Evolutionary conservation across 2,329 filamentous ascomycete species (phyloP), one percentile per base, ranked within the genome.

Genomic region (Exophiala alcalophila): DNA sequence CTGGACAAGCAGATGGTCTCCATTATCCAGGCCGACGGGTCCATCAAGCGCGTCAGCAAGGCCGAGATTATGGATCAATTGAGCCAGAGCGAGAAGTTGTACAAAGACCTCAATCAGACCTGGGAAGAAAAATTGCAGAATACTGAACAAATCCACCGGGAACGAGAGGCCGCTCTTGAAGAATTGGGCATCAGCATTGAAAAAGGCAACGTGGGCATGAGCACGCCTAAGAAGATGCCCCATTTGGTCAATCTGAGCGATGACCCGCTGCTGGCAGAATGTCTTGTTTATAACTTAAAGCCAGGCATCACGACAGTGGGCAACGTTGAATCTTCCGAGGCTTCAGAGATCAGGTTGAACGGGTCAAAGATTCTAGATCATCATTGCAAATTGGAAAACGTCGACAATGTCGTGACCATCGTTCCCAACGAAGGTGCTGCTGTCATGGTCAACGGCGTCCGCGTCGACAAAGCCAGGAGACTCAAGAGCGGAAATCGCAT

Each of bases 151-250:
- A 97, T 98, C 41, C 92, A 98, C 71, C 96, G 95, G 63, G 92
- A 98, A 66, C 82, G 92, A 55, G 92, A 98, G 66, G 81, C 89
- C 33, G 92, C 92, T 7, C 72, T 98, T 31, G 92, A 98, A 69
- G 92, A 98, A 64, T 77, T 98, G 29, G 92, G 92, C 53, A 97
- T 98, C 67, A 97, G 90, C 65, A 98, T 98, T 54, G 92, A 98
- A 62, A 98, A 98, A 65, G 92, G 92, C 5, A 96, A 96, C 60
- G 83, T 98, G 49, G 92, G 92, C 10, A 72, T 98, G 49, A 91
- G 88, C 47, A 97, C 90, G 14, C 92, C 92, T 1, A 98, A 98
- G 71, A 96, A 96, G 68, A 98, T 97, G 87, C 92, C 92, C 6
- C 92, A 98, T 80, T 70, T 98, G 66, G 92, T 98, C 66, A 98